Percentiles rank a stretch among this genome's conserved stretches.
These are phyloP conservation scores for Pouteria glomerata DNA, from an alignment of 148 eudicot genomes.

Conservation along the genomic window DNA sequence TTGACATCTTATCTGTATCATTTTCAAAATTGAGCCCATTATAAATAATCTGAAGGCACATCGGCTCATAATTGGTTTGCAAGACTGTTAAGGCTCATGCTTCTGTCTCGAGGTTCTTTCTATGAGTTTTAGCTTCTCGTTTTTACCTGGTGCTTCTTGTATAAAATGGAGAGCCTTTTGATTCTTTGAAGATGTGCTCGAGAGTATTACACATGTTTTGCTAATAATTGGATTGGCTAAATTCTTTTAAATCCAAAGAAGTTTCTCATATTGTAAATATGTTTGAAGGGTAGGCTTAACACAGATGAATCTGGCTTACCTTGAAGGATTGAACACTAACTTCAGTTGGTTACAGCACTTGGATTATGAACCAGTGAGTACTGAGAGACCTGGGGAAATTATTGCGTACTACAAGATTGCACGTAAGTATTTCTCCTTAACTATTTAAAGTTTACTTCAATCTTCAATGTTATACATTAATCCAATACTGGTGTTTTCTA, in stretches of 20 bases:
- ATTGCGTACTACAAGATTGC: slow-evolving; percentile 97
- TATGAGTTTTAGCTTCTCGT: no score
- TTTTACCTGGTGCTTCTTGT: neutral
- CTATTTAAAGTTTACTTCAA: slow-evolving; percentile 10
- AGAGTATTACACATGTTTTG: neutral
- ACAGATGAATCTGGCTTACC: slow-evolving; percentile 2
- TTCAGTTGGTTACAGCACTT: slow-evolving; percentile 66
- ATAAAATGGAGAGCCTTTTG: neutral
- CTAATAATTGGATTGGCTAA: neutral
- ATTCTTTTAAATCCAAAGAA: neutral
- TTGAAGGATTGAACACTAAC: slow-evolving; percentile 8
- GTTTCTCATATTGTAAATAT: neutral
- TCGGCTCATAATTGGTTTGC: neutral
- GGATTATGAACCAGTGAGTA: slow-evolving; percentile 68
- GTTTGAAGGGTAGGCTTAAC: neutral
- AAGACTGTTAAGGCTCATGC: neutral
- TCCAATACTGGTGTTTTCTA: slow-evolving; percentile 24
- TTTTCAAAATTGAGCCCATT: neutral
- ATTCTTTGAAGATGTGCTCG: neutral
- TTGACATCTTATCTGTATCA: neutral
- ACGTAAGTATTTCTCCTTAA: slow-evolving; percentile 42
- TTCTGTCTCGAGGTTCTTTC: no score
- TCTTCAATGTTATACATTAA: neutral
- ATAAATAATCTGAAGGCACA: no score
- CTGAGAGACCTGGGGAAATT: slow-evolving; percentile 93